A percentile compares a stretch with the other conserved stretches of the same genome.
phyloP scores from a whole-genome alignment of 1,139 yeast genomes.

The Pichia sp. region DNA sequence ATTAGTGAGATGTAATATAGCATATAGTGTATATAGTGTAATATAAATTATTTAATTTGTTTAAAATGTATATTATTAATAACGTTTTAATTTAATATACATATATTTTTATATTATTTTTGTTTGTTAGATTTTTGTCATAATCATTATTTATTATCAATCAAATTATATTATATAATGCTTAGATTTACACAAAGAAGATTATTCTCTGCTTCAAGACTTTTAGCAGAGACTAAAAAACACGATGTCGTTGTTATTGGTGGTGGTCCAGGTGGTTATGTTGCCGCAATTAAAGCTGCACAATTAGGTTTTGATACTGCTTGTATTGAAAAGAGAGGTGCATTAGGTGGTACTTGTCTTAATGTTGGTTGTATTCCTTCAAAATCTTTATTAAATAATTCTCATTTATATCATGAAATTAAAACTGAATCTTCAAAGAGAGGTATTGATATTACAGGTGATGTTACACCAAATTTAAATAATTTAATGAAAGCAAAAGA shows the following conservation, averaged over 20 bases:
- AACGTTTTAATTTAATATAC: no score
- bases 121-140: no score
- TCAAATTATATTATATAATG: conserved; percentile 15
- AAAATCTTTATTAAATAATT: conserved; percentile 89
- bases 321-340: conserved; percentile 94
- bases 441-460: conserved; percentile 82
- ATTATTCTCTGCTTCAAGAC: conserved; percentile 28
- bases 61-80: no score
- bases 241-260: conserved; percentile 95
- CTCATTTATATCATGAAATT: conserved; percentile 87
- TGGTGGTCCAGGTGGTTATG: conserved; percentile 99
- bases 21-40: no score
- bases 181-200: conserved; percentile 27
- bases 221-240: conserved; percentile 37
- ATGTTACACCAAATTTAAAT: conserved; percentile 65
- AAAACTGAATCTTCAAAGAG: conserved; percentile 76
- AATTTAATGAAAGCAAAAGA: conserved; percentile 91
- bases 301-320: conserved; percentile 93
- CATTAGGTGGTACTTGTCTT: conserved; percentile 95
- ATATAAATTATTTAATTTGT: no score
- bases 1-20: no score
- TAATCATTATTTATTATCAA: no score
- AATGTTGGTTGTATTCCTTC: conserved; percentile 99
- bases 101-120: no score
- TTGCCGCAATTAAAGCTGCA: conserved; percentile 98